These are phyloP conservation scores for Cymbopogon citratus DNA, from an alignment of 176 grass and related monocot genomes.

Conservation along the genomic window DNA sequence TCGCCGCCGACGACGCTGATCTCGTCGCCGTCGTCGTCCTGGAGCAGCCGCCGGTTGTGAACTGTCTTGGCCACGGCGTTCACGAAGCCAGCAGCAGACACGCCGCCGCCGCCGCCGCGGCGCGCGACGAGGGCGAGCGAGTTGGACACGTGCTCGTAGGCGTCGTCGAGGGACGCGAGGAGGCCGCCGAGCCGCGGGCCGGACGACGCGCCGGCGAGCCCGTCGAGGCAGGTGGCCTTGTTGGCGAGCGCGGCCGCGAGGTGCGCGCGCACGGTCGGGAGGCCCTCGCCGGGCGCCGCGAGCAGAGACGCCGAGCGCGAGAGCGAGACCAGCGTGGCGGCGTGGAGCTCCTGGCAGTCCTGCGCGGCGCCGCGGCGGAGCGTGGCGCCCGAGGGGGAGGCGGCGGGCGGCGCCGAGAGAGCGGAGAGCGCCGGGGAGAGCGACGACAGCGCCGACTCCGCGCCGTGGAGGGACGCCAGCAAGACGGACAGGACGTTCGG, in stretches of 20 bases:
- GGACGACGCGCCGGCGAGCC: conserved; percentile 33
- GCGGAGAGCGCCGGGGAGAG: conserved; percentile 41
- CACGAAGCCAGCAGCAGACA: not conserved
- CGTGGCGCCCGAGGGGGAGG: not conserved
- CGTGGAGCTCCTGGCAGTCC: conserved; percentile 68
- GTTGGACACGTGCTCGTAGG: conserved; percentile 67
- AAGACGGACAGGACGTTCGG: conserved; percentile 35
- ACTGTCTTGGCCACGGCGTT: not conserved
- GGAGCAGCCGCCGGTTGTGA: conserved; percentile 32
- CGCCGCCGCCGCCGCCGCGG: not conserved
- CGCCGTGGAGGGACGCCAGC: conserved; percentile 42
- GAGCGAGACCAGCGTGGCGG: conserved; percentile 33
- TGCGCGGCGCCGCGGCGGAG: conserved; percentile 47
- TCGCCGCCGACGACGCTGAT: not conserved
- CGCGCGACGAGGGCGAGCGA: conserved; percentile 52
- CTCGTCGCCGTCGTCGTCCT: conserved; percentile 11
- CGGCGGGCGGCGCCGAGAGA: not conserved
- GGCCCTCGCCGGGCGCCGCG: conserved; percentile 8
- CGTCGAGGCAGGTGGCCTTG: conserved; percentile 63
- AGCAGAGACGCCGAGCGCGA: conserved; percentile 31
- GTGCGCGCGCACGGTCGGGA: conserved; percentile 42
- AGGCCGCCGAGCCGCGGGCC: conserved; percentile 26
- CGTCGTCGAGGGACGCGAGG: conserved; percentile 40
- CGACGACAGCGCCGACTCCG: conserved; percentile 32
- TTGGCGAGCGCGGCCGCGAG: conserved; percentile 63